These are phyloP conservation scores for Thamnidium elegans DNA, from an alignment of 192 early-diverging fungal genomes.

Conservation along the genomic window DNA sequence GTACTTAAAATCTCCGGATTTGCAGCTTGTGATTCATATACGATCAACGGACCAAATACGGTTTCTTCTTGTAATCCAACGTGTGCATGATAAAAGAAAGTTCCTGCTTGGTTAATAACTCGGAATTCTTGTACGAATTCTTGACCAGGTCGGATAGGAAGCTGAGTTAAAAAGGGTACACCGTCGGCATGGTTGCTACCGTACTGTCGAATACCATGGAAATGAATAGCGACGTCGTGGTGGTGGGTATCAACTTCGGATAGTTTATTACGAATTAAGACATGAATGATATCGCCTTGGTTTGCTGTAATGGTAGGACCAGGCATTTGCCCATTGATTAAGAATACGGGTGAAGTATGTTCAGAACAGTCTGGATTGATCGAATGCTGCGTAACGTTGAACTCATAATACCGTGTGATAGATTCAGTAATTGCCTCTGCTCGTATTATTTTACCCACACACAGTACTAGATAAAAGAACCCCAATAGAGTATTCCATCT, in stretches of 20 bases:
- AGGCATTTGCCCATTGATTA: constrained; percentile 31
- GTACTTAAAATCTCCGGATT: constrained; percentile 13
- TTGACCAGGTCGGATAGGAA: constrained; percentile 45
- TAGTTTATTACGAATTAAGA: constrained; percentile 44
- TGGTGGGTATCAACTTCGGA: constrained; percentile 5
- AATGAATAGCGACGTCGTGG: constrained; percentile 39
- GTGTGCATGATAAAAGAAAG: constrained; percentile 44
- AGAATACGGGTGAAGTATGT: constrained; percentile 14
- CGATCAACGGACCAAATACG: constrained; percentile 18
- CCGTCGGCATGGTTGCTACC: constrained; percentile 46
- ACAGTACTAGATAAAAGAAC: too few species aligned
- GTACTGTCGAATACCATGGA: constrained; percentile 48
- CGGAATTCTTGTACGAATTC: constrained; percentile 48
- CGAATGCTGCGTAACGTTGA: constrained; percentile 18
- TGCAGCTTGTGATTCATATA: constrained; percentile 18
- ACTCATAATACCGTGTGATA: constrained; percentile 22
- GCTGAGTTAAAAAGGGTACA: constrained; percentile 58
- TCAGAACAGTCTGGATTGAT: constrained; percentile 27
- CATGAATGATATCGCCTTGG: constrained; percentile 45
- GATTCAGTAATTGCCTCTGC: neutral
- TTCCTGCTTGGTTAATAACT: constrained; percentile 41
- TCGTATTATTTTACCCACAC: neutral
- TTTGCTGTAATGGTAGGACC: constrained; percentile 51
- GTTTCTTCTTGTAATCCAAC: constrained; percentile 27
- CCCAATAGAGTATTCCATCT: neutral